These are phyloP conservation scores for Candida gigantensis DNA, from an alignment of 1,139 yeast genomes.

Conservation along the genomic window DNA sequence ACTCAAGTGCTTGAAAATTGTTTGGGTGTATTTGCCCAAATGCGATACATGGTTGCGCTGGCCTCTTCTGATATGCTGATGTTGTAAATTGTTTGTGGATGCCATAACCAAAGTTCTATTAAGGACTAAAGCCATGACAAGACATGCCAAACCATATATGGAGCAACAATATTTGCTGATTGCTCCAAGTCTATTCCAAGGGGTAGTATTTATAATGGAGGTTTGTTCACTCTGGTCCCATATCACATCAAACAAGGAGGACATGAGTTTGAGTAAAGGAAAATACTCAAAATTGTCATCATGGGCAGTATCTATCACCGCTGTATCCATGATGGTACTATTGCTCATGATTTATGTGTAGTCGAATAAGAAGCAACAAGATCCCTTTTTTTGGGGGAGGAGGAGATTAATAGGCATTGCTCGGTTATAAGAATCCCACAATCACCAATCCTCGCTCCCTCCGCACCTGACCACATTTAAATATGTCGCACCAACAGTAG, in stretches of 20 bases:
- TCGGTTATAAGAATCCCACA: no score
- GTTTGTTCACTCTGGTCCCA: slow-evolving; percentile 24
- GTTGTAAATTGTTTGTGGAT: slow-evolving; percentile 45
- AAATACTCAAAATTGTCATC: slow-evolving; percentile 13
- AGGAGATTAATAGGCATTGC: no score
- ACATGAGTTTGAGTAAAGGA: slow-evolving; percentile 14
- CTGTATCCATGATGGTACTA: slow-evolving; percentile 2
- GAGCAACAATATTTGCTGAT: slow-evolving; percentile 36
- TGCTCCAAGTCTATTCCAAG: slow-evolving; percentile 21
- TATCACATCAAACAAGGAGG: slow-evolving; percentile 25
- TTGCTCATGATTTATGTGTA: slow-evolving; percentile 1
- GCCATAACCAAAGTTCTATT: slow-evolving; percentile 71
- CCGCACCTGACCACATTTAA: no score
- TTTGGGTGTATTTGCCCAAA: slow-evolving; percentile 19
- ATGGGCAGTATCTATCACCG: slow-evolving; percentile 1
- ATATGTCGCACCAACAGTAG: neutral
- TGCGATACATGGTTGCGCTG: slow-evolving; percentile 6
- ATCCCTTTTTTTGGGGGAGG: no score
- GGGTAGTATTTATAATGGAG: slow-evolving; percentile 10
- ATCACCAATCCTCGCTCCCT: no score
- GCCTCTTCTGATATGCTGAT: slow-evolving; percentile 22
- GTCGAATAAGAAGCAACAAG: neutral
- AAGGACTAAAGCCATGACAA: slow-evolving; percentile 63
- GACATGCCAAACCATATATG: slow-evolving; percentile 43
- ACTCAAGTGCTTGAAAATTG: slow-evolving; percentile 22